Base-by-base conservation (phyloP, 768 basidiomycete species). In the Lentinula edodes region DNA sequence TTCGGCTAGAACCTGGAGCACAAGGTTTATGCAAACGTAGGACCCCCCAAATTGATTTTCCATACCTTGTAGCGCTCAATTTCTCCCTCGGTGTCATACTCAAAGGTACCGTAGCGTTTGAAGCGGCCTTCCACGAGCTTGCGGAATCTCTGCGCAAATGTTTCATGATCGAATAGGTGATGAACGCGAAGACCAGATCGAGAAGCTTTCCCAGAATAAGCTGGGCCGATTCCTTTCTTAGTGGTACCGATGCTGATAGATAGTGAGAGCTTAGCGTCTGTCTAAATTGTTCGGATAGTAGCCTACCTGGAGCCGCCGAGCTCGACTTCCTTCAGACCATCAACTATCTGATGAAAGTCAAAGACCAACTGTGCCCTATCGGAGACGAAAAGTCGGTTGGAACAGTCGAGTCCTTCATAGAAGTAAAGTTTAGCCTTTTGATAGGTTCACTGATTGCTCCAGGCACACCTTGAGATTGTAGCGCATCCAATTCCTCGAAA, bases 261-360 rank as follows among this genome's bases (percentile, higher is more conserved):
- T 16, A 39, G 59, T 52, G 57, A 32, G 41, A 60, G 28, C 34
- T 60, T 46, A 57, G 35, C 7, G 12, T 36, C 18, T 50, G 5
- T 35, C 18, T n/a, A 15, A 39, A 6, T n/a, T 9, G 13, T 38
- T 18, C 13, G 51, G 13, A 16, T 53, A 57, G 46, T 23, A 61
- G 65, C 66, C 38, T 66, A 88, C 88, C 89, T 91, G 1, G 87
- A 88, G 8, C 93, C 91, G 23, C 97, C 97, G 23, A 98, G 84
- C 72, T 98, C 97, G 42, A 94, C 93, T 73, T 99, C 97, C 73
- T 98, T 99, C 69, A 99, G 78, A 5, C 97, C 97, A 71, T 99
- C 97, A 34, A 98, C 97, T 69, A 98, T 98, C 78, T 99, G 97
- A 75, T 99, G 97, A 74, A 99, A 98, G 72, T 98, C 97, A 70